Evolutionary conservation across 2,329 filamentous ascomycete genomes (phyloP), one percentile per base, ranked within the genome.

Genomic region (Pyrenochaeta sp.): DNA sequence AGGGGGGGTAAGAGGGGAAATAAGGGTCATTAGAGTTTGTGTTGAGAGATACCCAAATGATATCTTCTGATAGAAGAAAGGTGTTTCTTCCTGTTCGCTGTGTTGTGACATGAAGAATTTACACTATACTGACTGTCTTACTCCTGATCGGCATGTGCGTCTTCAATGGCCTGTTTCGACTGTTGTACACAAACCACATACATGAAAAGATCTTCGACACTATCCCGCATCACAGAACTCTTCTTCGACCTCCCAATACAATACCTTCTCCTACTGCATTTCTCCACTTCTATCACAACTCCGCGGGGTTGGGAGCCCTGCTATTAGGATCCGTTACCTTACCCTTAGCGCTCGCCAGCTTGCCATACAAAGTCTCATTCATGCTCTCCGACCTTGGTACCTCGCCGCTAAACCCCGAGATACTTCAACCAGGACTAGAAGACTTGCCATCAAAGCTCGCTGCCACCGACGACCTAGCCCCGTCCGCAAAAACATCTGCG

Each of bases 1-100:
- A 88, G 88, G 60, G 94, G 93, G 52, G 94, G 94, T 6, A 88
- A 89, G 77, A 87, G 92, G 73, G 88, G 90, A 53, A 97, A 97
- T 77, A 81, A 59, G 59, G 71, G 71, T 2, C 57, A 71, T 49
- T 68, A 49, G 39, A 43, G 39, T 22, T 56, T 42, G 39, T 32
- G 19, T 44, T 28, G 34, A 44, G 30, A 34, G 53, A 60, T 62
- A 60, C 53, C 58, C 53, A 39, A 46, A 52, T 54, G 12, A 60
- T 9, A 34, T 46, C 7, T 43, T 4, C 6, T 24, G 7, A 36
- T 8, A 39, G 36, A 39, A 39, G 36, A 4, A n/a, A 5, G 10
- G n/a, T 5, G 19, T 39, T 1, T 13, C n/a, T n/a, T 13, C 2
- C 13, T 3, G 8, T 19, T 39, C 4, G 15, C 36, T 5, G 15